Conservation (phyloP, 768 basidiomycete genomes). For the Piloderma croceum region DNA sequence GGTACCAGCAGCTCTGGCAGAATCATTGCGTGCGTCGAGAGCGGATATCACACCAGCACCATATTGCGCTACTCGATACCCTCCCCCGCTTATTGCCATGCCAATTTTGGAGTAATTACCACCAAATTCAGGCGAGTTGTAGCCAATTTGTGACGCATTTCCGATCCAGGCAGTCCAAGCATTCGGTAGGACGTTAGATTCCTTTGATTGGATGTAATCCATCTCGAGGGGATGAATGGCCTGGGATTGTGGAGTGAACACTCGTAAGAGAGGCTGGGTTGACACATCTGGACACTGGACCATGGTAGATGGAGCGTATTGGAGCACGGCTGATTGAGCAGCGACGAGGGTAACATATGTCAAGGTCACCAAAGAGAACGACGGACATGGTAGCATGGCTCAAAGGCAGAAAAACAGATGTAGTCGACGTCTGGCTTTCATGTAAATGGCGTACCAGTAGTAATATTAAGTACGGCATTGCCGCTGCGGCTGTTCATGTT, state of each 20-base stretch:
- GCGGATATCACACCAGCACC: conserved; percentile 55
- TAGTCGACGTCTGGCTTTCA: too few relatives aligned
- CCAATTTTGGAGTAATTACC: conserved; percentile 47
- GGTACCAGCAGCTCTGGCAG: conserved; percentile 52
- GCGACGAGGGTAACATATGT: neutral
- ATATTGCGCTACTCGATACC: conserved; percentile 61
- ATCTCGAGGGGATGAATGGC: conserved; percentile 43
- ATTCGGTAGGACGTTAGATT: conserved; percentile 33
- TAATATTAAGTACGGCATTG: too few relatives aligned
- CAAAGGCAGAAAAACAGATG: too few relatives aligned
- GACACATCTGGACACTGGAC: conserved; percentile 48
- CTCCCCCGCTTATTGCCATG: conserved; percentile 67
- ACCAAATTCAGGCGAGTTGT: conserved; percentile 40
- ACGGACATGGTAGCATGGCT: neutral
- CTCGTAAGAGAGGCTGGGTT: conserved; percentile 43
- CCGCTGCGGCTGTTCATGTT: too few relatives aligned
- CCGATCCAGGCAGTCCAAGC: conserved; percentile 61
- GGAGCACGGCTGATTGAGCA: conserved; percentile 29
- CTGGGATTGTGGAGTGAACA: conserved; percentile 47
- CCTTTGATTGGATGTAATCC: conserved; percentile 41
- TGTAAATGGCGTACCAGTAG: too few relatives aligned
- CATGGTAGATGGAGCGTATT: conserved; percentile 49
- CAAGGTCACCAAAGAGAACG: conserved; percentile 4
- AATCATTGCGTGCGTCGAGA: conserved; percentile 56
- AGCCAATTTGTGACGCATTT: conserved; percentile 47